Evolutionary conservation across 768 basidiomycete genomes (phyloP).

Genomic region (Botryobasidium botryosum): DNA sequence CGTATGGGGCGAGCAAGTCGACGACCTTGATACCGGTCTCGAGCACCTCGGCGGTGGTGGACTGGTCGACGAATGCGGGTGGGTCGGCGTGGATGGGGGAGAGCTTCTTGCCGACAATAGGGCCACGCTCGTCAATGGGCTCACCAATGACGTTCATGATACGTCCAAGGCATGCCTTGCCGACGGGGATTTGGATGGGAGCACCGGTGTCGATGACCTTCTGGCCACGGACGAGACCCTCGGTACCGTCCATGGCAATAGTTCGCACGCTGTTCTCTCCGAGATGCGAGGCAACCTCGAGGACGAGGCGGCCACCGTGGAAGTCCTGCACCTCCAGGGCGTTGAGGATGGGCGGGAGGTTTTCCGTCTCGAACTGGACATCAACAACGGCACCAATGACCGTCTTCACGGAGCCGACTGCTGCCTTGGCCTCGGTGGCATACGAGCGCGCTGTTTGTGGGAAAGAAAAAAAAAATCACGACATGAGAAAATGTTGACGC

Average conservation of each 20-base stretch:
- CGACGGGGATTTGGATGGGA: constrained; percentile 95
- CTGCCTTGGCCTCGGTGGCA: constrained; percentile 71
- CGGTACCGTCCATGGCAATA: constrained; percentile 99
- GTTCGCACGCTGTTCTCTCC: constrained; percentile 99
- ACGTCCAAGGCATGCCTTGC: constrained; percentile 83
- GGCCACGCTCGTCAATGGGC: constrained; percentile 98
- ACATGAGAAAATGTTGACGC: background rate
- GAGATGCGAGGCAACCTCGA: constrained; percentile 95
- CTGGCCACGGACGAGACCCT: constrained; percentile 98
- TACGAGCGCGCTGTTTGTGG: constrained; percentile 51
- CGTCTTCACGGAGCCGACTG: constrained; percentile 77
- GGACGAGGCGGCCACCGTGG: constrained; percentile 89
- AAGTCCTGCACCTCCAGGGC: constrained; percentile 96
- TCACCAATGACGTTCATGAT: constrained; percentile 99
- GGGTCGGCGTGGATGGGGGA: constrained; percentile 94
- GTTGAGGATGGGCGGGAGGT: constrained; percentile 94
- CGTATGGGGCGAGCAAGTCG: constrained; percentile 97
- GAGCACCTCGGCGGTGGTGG: constrained; percentile 94
- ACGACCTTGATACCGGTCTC: constrained; percentile 99
- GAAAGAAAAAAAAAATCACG: constrained; percentile 2
- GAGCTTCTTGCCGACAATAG: constrained; percentile 88
- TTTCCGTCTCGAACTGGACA: constrained; percentile 91
- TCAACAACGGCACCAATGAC: constrained; percentile 99
- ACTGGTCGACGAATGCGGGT: constrained; percentile 94
- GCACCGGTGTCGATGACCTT: constrained; percentile 93